These are phyloP conservation scores for Auriscalpium orientale DNA, from an alignment of 768 basidiomycete species.

Conservation along the genomic window DNA sequence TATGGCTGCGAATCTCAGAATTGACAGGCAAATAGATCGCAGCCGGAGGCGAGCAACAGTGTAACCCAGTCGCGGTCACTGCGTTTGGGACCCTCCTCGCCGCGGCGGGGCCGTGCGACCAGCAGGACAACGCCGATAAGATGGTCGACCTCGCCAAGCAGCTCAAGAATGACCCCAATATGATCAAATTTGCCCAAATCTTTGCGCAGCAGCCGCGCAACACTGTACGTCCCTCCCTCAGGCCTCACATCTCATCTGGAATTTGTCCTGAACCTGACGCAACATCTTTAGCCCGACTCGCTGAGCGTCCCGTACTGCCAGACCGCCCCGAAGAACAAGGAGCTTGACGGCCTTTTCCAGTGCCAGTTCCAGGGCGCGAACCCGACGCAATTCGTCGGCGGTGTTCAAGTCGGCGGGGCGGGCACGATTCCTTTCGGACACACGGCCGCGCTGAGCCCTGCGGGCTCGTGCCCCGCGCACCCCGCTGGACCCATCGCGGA, in stretches of 20 bases:
- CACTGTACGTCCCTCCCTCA: constrained; percentile 27
- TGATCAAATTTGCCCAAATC: constrained; percentile 46
- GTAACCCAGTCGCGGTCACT: constrained; percentile 48
- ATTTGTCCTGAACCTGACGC: background rate
- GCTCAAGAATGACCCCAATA: constrained; percentile 36
- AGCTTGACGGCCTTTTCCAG: constrained; percentile 50
- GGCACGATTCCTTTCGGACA: constrained; percentile 51
- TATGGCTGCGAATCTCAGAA: background rate
- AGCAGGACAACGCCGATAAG: constrained; percentile 40
- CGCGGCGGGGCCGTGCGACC: constrained; percentile 31
- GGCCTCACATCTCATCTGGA: background rate
- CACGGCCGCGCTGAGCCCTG: constrained; percentile 31
- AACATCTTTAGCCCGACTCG: constrained; percentile 29
- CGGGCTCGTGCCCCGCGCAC: constrained; percentile 46
- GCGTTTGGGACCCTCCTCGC: constrained; percentile 57
- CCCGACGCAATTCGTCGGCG: constrained; percentile 37
- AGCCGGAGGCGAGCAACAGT: constrained; percentile 49
- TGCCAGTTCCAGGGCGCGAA: constrained; percentile 48
- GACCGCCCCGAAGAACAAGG: constrained; percentile 40
- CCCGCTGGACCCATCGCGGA: constrained; percentile 41
- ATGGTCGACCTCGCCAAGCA: constrained; percentile 45
- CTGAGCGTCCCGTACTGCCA: constrained; percentile 46
- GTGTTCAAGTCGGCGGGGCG: constrained; percentile 30
- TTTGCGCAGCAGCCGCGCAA: constrained; percentile 54
- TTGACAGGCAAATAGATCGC: constrained; percentile 27